Conservation (phyloP, 2,329 filamentous ascomycete species). For the Sporothrix inflata region DNA sequence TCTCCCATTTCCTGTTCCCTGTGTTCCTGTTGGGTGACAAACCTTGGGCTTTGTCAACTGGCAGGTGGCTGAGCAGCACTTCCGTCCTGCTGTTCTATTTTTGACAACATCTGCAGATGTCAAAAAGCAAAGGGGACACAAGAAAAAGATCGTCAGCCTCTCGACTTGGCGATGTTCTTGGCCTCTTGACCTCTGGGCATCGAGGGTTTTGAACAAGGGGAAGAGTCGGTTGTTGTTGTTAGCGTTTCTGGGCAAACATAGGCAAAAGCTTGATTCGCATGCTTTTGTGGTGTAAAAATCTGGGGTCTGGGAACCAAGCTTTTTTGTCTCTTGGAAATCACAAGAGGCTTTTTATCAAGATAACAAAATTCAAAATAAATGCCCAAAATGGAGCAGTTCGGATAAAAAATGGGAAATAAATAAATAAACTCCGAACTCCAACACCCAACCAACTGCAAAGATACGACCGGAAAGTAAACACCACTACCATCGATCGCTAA, state of each 20-base stretch:
- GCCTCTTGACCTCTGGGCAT: neutral
- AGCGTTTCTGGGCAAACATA: conserved; percentile 22
- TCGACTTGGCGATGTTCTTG: neutral
- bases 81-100: conserved; percentile 2
- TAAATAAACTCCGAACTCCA: neutral
- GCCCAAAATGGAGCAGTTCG: neutral
- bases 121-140: neutral
- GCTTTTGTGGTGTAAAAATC: neutral
- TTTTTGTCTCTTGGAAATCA: neutral
- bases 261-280: conserved; percentile 22
- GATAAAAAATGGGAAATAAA: neutral
- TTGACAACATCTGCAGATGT: neutral
- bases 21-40: conserved; percentile 2
- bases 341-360: neutral
- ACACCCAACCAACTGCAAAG: neutral
- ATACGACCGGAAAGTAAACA: neutral
- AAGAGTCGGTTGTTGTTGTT: neutral
- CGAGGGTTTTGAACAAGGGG: neutral
- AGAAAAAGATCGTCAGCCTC: neutral
- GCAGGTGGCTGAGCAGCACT: conserved; percentile 12
- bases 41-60: neutral
- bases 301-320: neutral
- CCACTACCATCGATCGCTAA: no score
- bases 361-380: conserved; percentile 3
- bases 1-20: no score